These are phyloP conservation scores for Neonectria neomacrospora DNA, from an alignment of 2,329 filamentous ascomycete genomes.

Conservation along the genomic window DNA sequence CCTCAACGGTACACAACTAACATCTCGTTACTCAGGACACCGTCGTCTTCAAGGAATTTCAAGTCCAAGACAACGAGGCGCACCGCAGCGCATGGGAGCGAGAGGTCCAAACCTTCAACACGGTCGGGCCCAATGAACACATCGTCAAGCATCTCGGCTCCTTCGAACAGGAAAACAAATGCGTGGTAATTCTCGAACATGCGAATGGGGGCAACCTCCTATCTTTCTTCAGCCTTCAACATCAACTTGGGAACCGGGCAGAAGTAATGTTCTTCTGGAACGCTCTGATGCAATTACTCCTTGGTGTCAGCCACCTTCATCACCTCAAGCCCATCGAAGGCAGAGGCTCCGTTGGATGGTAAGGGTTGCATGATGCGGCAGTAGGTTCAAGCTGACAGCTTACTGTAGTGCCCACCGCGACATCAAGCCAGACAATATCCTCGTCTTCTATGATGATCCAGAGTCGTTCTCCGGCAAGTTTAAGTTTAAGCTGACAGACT, in stretches of 20 bases:
- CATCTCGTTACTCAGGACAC: neutral
- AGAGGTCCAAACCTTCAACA: conserved; percentile 17
- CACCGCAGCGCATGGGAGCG: conserved; percentile 15
- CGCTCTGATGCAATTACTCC: conserved; percentile 13
- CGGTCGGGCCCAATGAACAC: conserved; percentile 17
- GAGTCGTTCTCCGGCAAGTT: conserved; percentile 2
- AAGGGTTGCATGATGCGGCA: neutral
- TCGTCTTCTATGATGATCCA: conserved; percentile 11
- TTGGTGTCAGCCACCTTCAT: conserved; percentile 21
- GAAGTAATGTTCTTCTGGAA: conserved; percentile 17
- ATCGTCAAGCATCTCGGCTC: conserved; percentile 29
- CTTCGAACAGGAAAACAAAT: conserved; percentile 21
- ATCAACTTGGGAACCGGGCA: neutral
- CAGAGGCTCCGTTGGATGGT: neutral
- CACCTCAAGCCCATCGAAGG: neutral
- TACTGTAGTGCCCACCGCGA: conserved; percentile 29
- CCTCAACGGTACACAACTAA: neutral
- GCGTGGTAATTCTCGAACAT: conserved; percentile 26
- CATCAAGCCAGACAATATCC: conserved; percentile 30
- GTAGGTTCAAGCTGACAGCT: neutral
- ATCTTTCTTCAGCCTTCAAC: conserved; percentile 11
- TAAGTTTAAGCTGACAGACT: conserved; percentile 29
- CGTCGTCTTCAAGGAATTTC: conserved; percentile 31
- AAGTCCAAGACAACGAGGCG: neutral
- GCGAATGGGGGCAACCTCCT: conserved; percentile 17